Base-by-base conservation (phyloP, 352 stramenopile genomes). In the Phytopythium sindhum region DNA sequence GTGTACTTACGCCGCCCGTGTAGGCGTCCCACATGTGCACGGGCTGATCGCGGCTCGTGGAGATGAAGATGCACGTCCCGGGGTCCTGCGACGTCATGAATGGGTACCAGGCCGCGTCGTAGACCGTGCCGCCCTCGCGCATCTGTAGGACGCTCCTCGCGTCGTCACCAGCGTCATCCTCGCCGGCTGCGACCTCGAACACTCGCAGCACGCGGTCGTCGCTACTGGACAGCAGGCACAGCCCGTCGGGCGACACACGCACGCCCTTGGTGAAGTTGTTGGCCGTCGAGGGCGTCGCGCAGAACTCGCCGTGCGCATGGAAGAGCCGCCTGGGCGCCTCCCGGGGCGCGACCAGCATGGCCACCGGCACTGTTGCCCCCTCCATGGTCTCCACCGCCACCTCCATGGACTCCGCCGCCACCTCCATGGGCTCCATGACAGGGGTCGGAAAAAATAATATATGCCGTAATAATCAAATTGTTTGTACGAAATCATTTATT, bases 11-110 rank as follows among this genome's bases (percentile, higher is more conserved):
- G 23, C 65, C 67, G 14, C 91, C 91, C 0, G 74, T 97, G 69
- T 93, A 97, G 37, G 91, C 91, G 67, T 97, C 90, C 90, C 90
- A 98, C 70, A 98, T 81, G 74, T 97, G 90, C 54, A 97, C 74
- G 4, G 91, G 91, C 29, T 95, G 87, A 66, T 96, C 89, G 60
- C 84, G 84, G 70, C 80, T 90, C 31, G 88, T 94, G 66, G 70
- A 89, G 54, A 93, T 70, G 71, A 97, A 97, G 65, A 91, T 86
- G 66, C 90, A 96, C 28, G 82, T 90, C 53, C 68, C 74, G 11
- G 89, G 88, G 48, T 92, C 74, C 24, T 63, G 51, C 28, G 87
- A 96, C 50, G 75, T 78, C 88, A 97, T 96, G 68, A 84, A 88
- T 10, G 88, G 88, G 52, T 93, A 97, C 91, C 91, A 97, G 42